Evolutionary conservation across 208 protist genomes (phyloP).

Genomic region (Crithidia brevicula): DNA sequence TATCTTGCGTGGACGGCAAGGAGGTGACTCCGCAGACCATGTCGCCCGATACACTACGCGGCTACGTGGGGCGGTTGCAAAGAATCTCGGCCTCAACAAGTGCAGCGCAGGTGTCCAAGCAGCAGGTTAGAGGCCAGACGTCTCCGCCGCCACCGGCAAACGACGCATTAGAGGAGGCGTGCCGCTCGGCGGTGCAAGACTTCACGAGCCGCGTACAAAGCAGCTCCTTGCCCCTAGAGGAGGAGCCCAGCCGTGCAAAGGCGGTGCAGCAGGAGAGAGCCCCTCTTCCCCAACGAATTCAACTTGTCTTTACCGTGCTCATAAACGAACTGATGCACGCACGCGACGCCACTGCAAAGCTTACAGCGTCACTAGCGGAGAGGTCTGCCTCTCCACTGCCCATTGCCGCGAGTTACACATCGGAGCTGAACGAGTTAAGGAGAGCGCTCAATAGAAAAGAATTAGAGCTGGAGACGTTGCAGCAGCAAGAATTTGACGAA

Average conservation of each 20-base stretch:
- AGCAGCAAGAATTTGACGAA: constrained; percentile 46
- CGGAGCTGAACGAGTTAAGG: constrained; percentile 21
- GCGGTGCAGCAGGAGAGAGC: constrained; percentile 16
- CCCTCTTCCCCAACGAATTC: constrained; percentile 17
- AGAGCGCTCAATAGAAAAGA: constrained; percentile 23
- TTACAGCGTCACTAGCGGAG: constrained; percentile 1
- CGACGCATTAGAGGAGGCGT: constrained; percentile 12
- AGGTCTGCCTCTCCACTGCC: not conserved
- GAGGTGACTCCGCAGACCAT: constrained; percentile 15
- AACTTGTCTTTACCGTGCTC: constrained; percentile 15
- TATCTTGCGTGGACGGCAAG: constrained; percentile 22
- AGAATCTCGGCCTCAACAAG: not conserved
- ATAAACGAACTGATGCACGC: constrained; percentile 16
- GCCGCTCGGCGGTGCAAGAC: not conserved
- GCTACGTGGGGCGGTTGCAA: constrained; percentile 23
- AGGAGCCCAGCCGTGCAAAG: constrained; percentile 21
- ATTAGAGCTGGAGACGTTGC: constrained; percentile 30
- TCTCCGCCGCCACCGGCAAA: not conserved
- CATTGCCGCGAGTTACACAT: not conserved
- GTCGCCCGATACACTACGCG: constrained; percentile 18
- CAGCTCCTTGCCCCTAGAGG: not conserved
- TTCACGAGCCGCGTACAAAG: constrained; percentile 11
- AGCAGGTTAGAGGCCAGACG: not conserved
- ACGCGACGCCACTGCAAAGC: constrained; percentile 11
- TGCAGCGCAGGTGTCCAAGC: not conserved